Evolutionary conservation across 192 early-diverging fungal genomes (phyloP).

Genomic region (Coemansia sp.): DNA sequence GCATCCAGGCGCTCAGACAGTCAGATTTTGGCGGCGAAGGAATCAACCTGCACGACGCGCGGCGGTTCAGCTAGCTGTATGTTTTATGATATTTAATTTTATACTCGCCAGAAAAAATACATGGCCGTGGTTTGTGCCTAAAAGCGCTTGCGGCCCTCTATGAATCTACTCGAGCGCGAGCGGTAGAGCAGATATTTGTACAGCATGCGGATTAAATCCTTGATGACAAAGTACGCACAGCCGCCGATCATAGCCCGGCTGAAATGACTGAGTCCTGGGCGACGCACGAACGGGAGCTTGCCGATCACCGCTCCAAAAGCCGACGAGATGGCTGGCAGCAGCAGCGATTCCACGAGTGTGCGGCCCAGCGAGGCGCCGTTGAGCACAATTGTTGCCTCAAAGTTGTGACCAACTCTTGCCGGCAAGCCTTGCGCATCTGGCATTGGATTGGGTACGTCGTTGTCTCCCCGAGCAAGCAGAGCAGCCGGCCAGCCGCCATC

Average conservation of each 20-base stretch:
- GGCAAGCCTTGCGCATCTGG: constrained; percentile 13
- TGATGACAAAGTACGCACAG: constrained; percentile 58
- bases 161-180: constrained; percentile 40
- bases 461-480: background rate
- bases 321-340: constrained; percentile 68
- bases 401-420: constrained; percentile 19
- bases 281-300: constrained; percentile 52
- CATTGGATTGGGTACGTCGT: constrained; percentile 13
- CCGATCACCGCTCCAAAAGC: constrained; percentile 58
- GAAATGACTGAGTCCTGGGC: constrained; percentile 56
- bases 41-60: constrained; percentile 25
- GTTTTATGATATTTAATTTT: background rate
- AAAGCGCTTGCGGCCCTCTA: constrained; percentile 45
- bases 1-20: constrained; percentile 31
- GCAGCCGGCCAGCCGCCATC: background rate
- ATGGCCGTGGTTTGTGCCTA: too few relatives aligned
- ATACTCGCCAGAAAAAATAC: too few relatives aligned
- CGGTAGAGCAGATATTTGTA: constrained; percentile 59
- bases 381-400: constrained; percentile 59
- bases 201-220: constrained; percentile 61
- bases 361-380: constrained; percentile 58
- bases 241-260: constrained; percentile 57
- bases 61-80: background rate
- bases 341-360: constrained; percentile 63
- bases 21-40: constrained; percentile 27